Evolutionary conservation across 768 basidiomycete genomes (phyloP).

Genomic region (Termitomyces sp.): DNA sequence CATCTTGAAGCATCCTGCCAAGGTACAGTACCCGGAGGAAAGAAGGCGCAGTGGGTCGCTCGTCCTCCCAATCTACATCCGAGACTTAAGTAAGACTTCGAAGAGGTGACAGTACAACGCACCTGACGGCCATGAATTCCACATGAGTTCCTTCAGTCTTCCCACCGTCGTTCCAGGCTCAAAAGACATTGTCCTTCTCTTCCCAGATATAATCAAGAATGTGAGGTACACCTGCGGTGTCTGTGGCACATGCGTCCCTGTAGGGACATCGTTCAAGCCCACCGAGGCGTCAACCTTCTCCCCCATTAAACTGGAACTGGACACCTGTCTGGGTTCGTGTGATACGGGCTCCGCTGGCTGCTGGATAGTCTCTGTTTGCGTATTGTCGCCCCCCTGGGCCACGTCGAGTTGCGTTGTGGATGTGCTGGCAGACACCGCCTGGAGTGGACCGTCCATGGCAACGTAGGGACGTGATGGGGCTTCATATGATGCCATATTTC

Average conservation of each 20-base stretch:
- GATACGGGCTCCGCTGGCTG: slow-evolving; percentile 2
- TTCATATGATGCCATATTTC: slow-evolving; percentile 14
- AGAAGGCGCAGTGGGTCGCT: slow-evolving; percentile 71
- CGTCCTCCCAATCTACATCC: slow-evolving; percentile 67
- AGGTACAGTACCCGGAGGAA: slow-evolving; percentile 73
- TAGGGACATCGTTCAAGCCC: not conserved
- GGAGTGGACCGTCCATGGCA: slow-evolving; percentile 1
- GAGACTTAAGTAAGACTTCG: not conserved
- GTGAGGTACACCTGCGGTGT: slow-evolving; percentile 62
- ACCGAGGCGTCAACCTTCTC: slow-evolving; percentile 4
- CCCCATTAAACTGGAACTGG: not conserved
- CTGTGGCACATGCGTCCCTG: slow-evolving; percentile 37
- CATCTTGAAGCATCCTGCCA: slow-evolving; percentile 80
- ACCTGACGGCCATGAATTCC: slow-evolving; percentile 81
- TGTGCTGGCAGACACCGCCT: slow-evolving; percentile 13
- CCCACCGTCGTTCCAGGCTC: slow-evolving; percentile 72
- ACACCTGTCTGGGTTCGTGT: slow-evolving; percentile 8
- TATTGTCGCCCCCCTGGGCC: slow-evolving; percentile 1
- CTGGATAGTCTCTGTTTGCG: not conserved
- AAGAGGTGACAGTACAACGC: slow-evolving; percentile 16
- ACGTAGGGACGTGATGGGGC: slow-evolving; percentile 11
- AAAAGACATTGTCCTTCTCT: slow-evolving; percentile 65
- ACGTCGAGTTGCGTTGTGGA: slow-evolving; percentile 14
- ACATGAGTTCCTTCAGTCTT: slow-evolving; percentile 76
- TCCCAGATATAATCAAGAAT: slow-evolving; percentile 68